Percentiles rank a stretch among this genome's conserved stretches.
These are phyloP conservation scores for Coemansia nantahalensis DNA, from an alignment of 192 early-diverging fungal species.

Conservation along the genomic window DNA sequence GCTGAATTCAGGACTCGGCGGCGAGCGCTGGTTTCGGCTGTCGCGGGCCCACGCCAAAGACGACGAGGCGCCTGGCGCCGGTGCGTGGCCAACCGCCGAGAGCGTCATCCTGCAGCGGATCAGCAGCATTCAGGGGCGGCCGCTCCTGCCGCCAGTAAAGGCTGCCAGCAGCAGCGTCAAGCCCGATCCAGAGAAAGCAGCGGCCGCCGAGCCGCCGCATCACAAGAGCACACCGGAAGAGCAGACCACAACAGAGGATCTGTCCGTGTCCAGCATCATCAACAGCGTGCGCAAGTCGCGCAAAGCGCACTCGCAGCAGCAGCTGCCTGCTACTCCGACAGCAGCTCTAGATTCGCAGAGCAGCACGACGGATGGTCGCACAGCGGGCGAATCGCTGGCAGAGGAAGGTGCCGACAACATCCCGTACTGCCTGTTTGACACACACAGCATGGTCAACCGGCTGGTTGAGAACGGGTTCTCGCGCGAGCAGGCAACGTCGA, in stretches of 20 bases:
- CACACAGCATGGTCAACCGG: slow-evolving; percentile 66
- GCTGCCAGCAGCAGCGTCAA: not conserved
- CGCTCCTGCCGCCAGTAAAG: slow-evolving; percentile 10
- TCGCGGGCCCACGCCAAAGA: not conserved
- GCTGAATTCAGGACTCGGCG: too few relatives aligned
- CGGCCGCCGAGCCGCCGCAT: not conserved
- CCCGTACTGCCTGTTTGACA: slow-evolving; percentile 69
- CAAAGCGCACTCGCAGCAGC: not conserved
- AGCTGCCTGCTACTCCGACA: not conserved
- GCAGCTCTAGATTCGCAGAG: not conserved
- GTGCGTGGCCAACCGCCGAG: slow-evolving; percentile 41
- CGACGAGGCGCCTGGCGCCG: slow-evolving; percentile 2
- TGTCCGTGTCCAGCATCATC: slow-evolving; percentile 38
- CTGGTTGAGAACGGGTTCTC: slow-evolving; percentile 67
- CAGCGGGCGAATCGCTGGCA: not conserved
- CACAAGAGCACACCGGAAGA: too few relatives aligned
- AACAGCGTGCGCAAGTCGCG: slow-evolving; percentile 31
- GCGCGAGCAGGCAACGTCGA: slow-evolving; percentile 65
- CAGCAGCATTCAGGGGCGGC: slow-evolving; percentile 24
- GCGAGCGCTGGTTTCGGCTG: too few relatives aligned
- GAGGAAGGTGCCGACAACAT: slow-evolving; percentile 4
- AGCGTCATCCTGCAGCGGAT: slow-evolving; percentile 49
- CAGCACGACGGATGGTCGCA: too few relatives aligned
- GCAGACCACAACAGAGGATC: not conserved
- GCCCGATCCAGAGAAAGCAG: not conserved